Evolutionary conservation across 805 yeast genomes (phyloP), one percentile per base, ranked within the genome.

Genomic region (Starmerella stigmatis): DNA sequence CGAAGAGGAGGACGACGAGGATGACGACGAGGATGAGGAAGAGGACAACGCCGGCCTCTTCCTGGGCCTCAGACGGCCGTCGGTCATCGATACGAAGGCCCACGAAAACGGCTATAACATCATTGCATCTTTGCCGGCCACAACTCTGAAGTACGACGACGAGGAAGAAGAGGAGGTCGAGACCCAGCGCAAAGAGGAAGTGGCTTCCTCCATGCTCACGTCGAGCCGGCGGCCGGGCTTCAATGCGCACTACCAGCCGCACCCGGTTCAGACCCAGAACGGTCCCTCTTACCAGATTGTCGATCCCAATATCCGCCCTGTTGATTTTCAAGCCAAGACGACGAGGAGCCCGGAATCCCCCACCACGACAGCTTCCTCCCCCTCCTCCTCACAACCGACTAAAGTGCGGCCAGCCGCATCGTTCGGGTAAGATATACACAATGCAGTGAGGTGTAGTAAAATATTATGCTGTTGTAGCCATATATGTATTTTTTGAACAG

Each of bases 41-140:
- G 81, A 75, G 43, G 81, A 76, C 15, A 81, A 78, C 53, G 84
- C 80, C 12, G 88, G 86, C 2, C 72, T 81, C 54, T 80, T 78
- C 62, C 63, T 79, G 36, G 74, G 72, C 55, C 80, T 78, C 10
- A 59, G 67, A 54, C 63, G 47, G 56, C 64, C 48, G 40, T 61
- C 41, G 50, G 56, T 29, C 51, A 60, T 39, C 44, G 58, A 37
- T 29, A 43, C 34, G 21, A 48, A 28, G 29, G 26, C 21, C 13
- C 32, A 41, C 16, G 44, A 36, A 30, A 23, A 54, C 44, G 45
- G 55, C 48, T 58, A 60, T 50, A 73, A 74, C 35, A 81, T 85
- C 10, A 86, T 88, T 51, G 86, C 85, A 29, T 68, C 77, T 35
- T 65, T 89, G 43, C 96, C 97, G 2, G 79, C 96, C 2, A 86